Evolutionary conservation across 2,329 filamentous ascomycete species (phyloP).

Genomic region (Cladosporium austrohemisphaericum): DNA sequence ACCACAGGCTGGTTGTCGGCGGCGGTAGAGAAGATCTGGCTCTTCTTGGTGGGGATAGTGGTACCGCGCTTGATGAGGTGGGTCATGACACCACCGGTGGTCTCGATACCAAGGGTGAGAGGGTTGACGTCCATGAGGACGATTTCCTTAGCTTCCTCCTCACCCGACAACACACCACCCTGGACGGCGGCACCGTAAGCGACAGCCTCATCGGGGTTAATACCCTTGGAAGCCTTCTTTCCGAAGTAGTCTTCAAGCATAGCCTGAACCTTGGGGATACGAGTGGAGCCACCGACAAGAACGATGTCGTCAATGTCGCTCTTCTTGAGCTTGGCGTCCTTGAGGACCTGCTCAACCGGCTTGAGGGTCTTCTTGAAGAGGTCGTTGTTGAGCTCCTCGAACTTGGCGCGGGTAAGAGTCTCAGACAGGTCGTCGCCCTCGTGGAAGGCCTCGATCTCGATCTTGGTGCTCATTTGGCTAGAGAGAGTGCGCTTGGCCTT

Average conservation of each 20-base stretch:
- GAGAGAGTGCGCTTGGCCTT: slow-evolving; percentile 95
- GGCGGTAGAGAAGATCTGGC: slow-evolving; percentile 94
- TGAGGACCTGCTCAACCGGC: slow-evolving; percentile 97
- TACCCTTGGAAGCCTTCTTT: slow-evolving; percentile 98
- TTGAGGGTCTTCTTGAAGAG: slow-evolving; percentile 99
- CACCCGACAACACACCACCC: slow-evolving; percentile 88
- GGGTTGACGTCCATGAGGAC: slow-evolving; percentile 94
- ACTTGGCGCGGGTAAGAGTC: slow-evolving; percentile 97
- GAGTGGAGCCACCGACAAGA: slow-evolving; percentile 94
- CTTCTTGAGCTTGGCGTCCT: slow-evolving; percentile 98
- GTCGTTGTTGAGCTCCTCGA: slow-evolving; percentile 98
- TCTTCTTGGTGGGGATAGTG: slow-evolving; percentile 99
- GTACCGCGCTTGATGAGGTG: slow-evolving; percentile 98
- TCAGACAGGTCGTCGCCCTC: slow-evolving; percentile 97
- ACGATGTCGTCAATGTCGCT: slow-evolving; percentile 92
- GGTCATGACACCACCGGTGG: slow-evolving; percentile 95
- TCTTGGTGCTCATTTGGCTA: slow-evolving; percentile 41
- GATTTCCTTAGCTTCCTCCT: slow-evolving; percentile 60
- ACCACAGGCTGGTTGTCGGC: slow-evolving; percentile 98
- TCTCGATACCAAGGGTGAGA: slow-evolving; percentile 96
- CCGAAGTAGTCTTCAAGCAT: slow-evolving; percentile 96
- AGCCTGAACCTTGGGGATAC: slow-evolving; percentile 95
- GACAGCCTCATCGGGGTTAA: slow-evolving; percentile 98
- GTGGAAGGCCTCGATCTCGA: slow-evolving; percentile 94
- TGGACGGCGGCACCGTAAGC: slow-evolving; percentile 97